Conservation (phyloP, 192 early-diverging fungal genomes). For the Backusella morwellensis region DNA sequence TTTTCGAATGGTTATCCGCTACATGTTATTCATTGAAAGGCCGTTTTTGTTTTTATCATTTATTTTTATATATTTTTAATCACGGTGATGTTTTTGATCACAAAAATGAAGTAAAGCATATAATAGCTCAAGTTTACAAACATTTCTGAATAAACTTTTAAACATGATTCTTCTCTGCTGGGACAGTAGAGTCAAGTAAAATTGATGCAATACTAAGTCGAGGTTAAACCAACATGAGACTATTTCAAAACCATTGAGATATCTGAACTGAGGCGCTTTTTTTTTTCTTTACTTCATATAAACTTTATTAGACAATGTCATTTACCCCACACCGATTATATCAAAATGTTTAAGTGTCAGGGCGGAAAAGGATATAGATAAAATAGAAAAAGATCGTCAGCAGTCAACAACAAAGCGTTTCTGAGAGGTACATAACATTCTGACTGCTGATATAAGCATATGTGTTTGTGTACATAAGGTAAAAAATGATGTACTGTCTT, state of each 20-base stretch:
- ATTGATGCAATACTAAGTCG: not conserved
- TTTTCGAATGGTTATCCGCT: not conserved
- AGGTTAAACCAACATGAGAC: not conserved
- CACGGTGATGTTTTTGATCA: not conserved
- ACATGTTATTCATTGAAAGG: not conserved
- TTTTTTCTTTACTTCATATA: slow-evolving; percentile 18
- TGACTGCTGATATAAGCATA: slow-evolving; percentile 6
- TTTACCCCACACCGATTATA: slow-evolving; percentile 9
- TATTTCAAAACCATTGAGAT: slow-evolving; percentile 17
- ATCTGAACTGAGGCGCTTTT: not conserved
- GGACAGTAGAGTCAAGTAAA: slow-evolving; percentile 8
- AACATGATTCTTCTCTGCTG: not conserved
- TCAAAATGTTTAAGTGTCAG: slow-evolving; percentile 12
- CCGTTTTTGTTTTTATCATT: not conserved
- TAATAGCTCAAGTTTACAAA: not conserved
- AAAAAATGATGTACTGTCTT: slow-evolving; percentile 7
- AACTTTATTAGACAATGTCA: slow-evolving; percentile 13
- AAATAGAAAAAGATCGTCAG: slow-evolving; percentile 12
- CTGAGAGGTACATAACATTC: not conserved
- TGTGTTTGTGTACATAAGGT: slow-evolving; percentile 4
- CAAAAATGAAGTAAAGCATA: not conserved
- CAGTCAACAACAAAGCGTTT: not conserved
- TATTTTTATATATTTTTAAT: not conserved
- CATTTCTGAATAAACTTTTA: not conserved
- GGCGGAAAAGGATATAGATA: slow-evolving; percentile 6